A percentile compares a stretch with the other conserved stretches of the same genome.
phyloP scores from a whole-genome alignment of 1,284 basidiomycete species.

The Leccinum ponderosum region DNA sequence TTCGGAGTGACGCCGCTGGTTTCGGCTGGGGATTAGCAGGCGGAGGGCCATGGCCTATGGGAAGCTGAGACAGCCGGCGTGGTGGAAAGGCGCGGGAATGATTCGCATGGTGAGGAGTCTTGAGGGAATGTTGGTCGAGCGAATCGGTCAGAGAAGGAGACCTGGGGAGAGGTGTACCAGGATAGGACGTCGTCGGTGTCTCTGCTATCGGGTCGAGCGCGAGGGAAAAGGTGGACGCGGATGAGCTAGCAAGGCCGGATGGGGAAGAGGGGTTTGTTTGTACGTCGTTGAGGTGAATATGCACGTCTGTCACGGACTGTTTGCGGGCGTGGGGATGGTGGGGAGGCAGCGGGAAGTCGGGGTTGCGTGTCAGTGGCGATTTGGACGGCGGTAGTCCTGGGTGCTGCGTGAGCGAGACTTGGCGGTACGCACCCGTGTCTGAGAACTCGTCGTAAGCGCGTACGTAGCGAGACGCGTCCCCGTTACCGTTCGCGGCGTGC shows the following conservation, averaged over 20 bases:
- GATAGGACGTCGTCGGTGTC: conserved; percentile 41
- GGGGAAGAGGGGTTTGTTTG: conserved; percentile 29
- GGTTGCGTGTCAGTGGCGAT: conserved; percentile 52
- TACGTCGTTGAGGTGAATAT: conserved; percentile 41
- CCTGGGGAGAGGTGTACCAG: conserved; percentile 38
- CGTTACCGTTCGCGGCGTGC: neutral
- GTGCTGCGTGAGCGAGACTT: conserved; percentile 7
- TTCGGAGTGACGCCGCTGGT: conserved; percentile 28
- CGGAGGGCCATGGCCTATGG: conserved; percentile 48
- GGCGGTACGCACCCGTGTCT: conserved; percentile 16
- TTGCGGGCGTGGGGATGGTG: conserved; percentile 80
- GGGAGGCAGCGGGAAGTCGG: conserved; percentile 51
- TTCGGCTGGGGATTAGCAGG: conserved; percentile 19
- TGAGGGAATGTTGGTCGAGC: conserved; percentile 14
- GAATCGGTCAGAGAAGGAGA: conserved; percentile 26
- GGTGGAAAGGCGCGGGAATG: conserved; percentile 22
- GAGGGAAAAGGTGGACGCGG: conserved; percentile 61
- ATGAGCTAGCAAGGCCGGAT: conserved; percentile 42
- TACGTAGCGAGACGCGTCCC: conserved; percentile 24
- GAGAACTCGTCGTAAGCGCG: conserved; percentile 34
- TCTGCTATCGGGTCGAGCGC: conserved; percentile 72
- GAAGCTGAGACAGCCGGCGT: conserved; percentile 40
- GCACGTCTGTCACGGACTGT: conserved; percentile 61
- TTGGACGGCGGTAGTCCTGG: conserved; percentile 9
- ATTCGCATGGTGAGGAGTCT: conserved; percentile 19